These are phyloP conservation scores for Schizochytrium sp. DNA, from an alignment of 108 stramenopile genomes.

Conservation along the genomic window DNA sequence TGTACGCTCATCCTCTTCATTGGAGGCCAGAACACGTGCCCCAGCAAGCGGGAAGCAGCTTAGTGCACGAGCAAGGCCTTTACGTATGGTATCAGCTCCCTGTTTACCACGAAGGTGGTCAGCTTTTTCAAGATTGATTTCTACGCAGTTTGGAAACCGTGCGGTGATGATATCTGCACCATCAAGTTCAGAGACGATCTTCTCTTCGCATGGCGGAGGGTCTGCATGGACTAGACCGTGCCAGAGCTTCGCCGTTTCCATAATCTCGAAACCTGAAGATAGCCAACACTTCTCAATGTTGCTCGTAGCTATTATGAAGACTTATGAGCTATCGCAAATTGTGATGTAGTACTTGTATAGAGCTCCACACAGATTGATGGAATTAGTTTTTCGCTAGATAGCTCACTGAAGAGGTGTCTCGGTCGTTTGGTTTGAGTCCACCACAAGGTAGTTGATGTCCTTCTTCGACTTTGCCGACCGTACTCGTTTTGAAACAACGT, in stretches of 20 bases:
- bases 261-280: slow-evolving; percentile 80
- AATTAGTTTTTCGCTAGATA: too few species aligned
- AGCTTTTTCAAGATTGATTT: not conserved
- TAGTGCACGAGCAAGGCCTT: not conserved
- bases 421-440: too few species aligned
- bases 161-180: not conserved
- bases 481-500: too few species aligned
- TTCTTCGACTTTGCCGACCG: too few species aligned
- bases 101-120: not conserved
- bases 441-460: too few species aligned
- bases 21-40: not conserved
- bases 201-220: not conserved
- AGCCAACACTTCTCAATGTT: too few species aligned
- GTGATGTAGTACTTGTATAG: too few species aligned
- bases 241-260: not conserved
- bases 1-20: not conserved
- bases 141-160: slow-evolving; percentile 1
- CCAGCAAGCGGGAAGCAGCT: slow-evolving; percentile 22
- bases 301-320: too few species aligned
- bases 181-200: not conserved
- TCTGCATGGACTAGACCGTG: not conserved
- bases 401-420: too few species aligned
- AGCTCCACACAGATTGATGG: too few species aligned
- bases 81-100: not conserved
- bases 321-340: too few species aligned